Evolutionary conservation across 2,329 filamentous ascomycete species (phyloP).

Genomic region (Xylaria sp.): DNA sequence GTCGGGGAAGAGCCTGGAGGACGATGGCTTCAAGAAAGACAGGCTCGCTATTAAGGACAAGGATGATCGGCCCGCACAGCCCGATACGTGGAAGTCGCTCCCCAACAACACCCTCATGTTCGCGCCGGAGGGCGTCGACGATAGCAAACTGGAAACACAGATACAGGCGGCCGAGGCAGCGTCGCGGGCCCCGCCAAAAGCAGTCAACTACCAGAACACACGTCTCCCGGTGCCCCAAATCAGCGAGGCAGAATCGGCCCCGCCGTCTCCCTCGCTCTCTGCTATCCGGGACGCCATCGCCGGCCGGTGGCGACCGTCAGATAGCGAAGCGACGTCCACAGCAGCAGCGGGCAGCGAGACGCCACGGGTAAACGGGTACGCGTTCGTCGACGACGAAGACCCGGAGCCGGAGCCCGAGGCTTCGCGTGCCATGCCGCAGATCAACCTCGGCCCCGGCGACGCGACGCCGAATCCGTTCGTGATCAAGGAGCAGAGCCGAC

Average conservation of each 20-base stretch:
- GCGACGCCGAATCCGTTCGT: slow-evolving; percentile 82
- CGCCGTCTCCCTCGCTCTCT: slow-evolving; percentile 84
- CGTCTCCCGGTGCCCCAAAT: slow-evolving; percentile 69
- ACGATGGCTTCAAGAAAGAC: slow-evolving; percentile 69
- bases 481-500: slow-evolving; percentile 76
- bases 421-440: slow-evolving; percentile 53
- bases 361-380: slow-evolving; percentile 90
- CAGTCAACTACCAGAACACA: slow-evolving; percentile 85
- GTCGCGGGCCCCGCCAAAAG: slow-evolving; percentile 80
- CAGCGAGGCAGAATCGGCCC: slow-evolving; percentile 57
- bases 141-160: slow-evolving; percentile 67
- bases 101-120: slow-evolving; percentile 94
- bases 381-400: slow-evolving; percentile 88
- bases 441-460: slow-evolving; percentile 69
- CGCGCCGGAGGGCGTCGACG: slow-evolving; percentile 72
- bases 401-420: slow-evolving; percentile 62
- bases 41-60: slow-evolving; percentile 73
- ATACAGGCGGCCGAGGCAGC: slow-evolving; percentile 74
- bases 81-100: slow-evolving; percentile 78
- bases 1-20: slow-evolving; percentile 57
- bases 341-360: slow-evolving; percentile 76
- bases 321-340: slow-evolving; percentile 70
- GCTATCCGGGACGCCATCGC: slow-evolving; percentile 86
- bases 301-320: slow-evolving; percentile 69
- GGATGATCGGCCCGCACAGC: slow-evolving; percentile 77